Evolutionary conservation across 371 early-diverging fungal species (phyloP), one percentile per base, ranked within the genome.

Genomic region (Synchytrium microbalum): DNA sequence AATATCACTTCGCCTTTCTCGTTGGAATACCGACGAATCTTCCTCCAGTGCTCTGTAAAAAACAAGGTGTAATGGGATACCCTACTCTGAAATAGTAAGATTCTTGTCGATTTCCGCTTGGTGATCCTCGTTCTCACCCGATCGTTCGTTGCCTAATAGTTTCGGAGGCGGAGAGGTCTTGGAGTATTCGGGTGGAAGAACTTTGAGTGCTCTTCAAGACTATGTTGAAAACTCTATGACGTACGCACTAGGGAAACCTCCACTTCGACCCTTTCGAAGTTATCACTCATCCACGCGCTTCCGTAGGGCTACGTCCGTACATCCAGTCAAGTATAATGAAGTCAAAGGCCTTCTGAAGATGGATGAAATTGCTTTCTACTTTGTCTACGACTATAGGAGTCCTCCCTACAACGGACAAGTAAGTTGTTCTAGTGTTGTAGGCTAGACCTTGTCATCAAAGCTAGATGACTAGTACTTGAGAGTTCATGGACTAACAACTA

Each of bases 11-110:
- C n/a, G n/a, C n/a, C n/a, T n/a, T n/a, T n/a, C n/a, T n/a, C n/a
- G n/a, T n/a, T n/a, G n/a, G n/a, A n/a, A n/a, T n/a, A n/a, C n/a
- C n/a, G n/a, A n/a, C n/a, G n/a, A 38, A 5, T 38, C 46, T 38
- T 10, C 19, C 10, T 10, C 5, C 19, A 38, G 46, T 38, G 5
- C 46, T 38, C 10, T 38, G 46, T 19, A 38, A 38, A 19, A 5
- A 38, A 38, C 5, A 38, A 38, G 46, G 46, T 10, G 79, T 95
- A 28, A 73, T 77, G 28, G 92, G 91, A 3, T 94, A 84, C 71
- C 96, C 96, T 31, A 92, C 93, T 5, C 72, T 95, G 58, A 79
- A 82, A 65, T 38, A 38, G 46, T 38, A 38, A 38, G 46, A 5
- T 38, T 38, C 5, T 19, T n/a, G n/a, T n/a, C n/a, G n/a, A n/a